Evolutionary conservation across 331 rosid genomes (phyloP).

Genomic region (Pyracantha coccinea): DNA sequence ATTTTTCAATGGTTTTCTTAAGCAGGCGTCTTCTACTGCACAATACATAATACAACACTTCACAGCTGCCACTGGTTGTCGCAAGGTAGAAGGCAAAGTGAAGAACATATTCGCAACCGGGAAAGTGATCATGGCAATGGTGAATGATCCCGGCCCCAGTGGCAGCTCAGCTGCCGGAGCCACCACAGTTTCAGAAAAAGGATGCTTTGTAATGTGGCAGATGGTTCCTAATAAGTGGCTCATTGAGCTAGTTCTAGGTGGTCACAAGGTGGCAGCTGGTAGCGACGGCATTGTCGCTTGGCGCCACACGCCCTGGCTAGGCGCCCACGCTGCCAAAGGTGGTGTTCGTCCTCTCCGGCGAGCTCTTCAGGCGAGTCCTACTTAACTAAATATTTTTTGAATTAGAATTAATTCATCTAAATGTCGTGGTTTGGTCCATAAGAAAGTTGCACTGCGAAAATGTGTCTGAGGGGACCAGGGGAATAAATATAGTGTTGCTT

Average conservation of each 20-base stretch:
- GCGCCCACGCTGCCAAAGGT: conserved; percentile 82
- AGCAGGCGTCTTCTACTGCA: conserved; percentile 70
- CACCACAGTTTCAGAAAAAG: conserved; percentile 40
- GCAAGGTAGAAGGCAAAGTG: conserved; percentile 66
- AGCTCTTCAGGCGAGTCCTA: conserved; percentile 68
- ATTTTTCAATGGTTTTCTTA: neutral
- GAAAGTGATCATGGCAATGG: conserved; percentile 60
- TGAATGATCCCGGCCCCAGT: conserved; percentile 51
- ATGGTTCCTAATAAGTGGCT: conserved; percentile 93
- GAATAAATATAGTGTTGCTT: too few species aligned
- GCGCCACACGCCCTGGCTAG: conserved; percentile 98
- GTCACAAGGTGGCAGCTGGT: conserved; percentile 80
- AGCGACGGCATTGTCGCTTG: conserved; percentile 84
- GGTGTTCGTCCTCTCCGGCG: conserved; percentile 89
- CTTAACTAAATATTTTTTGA: neutral
- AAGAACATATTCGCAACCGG: conserved; percentile 73
- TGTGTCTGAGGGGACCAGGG: neutral
- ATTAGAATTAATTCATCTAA: neutral
- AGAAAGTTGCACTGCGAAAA: neutral
- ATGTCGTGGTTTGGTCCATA: neutral
- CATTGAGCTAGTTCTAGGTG: conserved; percentile 68
- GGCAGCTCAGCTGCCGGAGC: conserved; percentile 26
- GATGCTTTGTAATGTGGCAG: conserved; percentile 97
- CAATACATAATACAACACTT: conserved; percentile 82
- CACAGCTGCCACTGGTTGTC: conserved; percentile 88